Conservation (phyloP, 1,284 basidiomycete genomes). For the Caloboletus firmus region DNA sequence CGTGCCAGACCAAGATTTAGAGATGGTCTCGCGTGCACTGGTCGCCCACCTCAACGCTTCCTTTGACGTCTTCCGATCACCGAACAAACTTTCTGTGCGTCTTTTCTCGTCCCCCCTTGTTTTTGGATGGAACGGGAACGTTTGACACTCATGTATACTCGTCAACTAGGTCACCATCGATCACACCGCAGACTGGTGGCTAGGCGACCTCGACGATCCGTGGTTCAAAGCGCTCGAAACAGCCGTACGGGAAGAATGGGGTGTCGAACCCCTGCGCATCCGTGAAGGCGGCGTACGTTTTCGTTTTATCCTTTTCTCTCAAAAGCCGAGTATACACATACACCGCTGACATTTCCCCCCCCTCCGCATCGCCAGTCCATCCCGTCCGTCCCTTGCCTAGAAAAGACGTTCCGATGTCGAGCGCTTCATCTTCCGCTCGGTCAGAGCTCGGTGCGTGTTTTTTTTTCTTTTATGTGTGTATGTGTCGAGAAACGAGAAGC, state of each 20-base stretch:
- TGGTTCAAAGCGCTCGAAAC: conserved; percentile 85
- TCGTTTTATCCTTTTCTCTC: background rate
- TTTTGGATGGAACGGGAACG: too few relatives aligned
- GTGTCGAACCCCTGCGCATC: conserved; percentile 79
- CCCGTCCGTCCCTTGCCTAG: conserved; percentile 89
- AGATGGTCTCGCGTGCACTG: conserved; percentile 65
- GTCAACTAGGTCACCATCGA: conserved; percentile 67
- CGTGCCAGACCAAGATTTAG: conserved; percentile 90
- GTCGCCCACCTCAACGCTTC: conserved; percentile 57
- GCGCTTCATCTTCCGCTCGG: conserved; percentile 90
- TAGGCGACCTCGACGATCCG: conserved; percentile 78
- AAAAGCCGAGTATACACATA: background rate
- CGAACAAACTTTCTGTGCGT: conserved; percentile 70
- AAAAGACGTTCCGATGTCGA: conserved; percentile 83
- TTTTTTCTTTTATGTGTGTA: too few relatives aligned
- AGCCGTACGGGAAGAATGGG: conserved; percentile 86
- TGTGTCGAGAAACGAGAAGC: background rate
- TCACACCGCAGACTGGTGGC: conserved; percentile 94
- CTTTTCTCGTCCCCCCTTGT: background rate
- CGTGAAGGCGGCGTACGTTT: conserved; percentile 87
- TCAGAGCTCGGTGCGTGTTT: conserved; percentile 65
- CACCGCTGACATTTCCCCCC: background rate
- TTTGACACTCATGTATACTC: background rate
- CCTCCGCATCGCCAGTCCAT: conserved; percentile 57
- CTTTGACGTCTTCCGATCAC: conserved; percentile 65